Evolutionary conservation across 208 protist genomes (phyloP), one percentile per base, ranked within the genome.

Genomic region (Trichomonas vaginalis): DNA sequence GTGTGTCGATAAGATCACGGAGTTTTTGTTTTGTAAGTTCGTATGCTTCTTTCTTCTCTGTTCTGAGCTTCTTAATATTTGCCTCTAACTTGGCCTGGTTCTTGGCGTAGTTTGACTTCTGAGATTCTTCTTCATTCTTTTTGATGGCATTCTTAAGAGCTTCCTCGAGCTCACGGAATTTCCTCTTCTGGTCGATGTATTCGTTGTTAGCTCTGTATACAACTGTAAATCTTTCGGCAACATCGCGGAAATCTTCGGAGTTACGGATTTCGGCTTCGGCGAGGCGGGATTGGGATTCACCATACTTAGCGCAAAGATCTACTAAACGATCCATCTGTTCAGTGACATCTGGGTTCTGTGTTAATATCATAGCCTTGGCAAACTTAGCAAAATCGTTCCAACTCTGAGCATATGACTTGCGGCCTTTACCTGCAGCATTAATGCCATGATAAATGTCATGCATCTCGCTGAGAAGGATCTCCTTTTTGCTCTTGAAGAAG

Each of bases 191-290:
- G 6, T 23, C 32, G 40, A 42, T 39, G 45, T 92, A 92, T 12
- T 92, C 86, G 42, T 92, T 27, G 45, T 40, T 92, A 17, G 32
- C 86, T 35, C 86, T 42, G 86, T 51, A 92, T 39, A 92, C 86
- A 39, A 92, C 86, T 21, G 86, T 35, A 39, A 92, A 92, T 23
- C 86, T 48, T 92, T 92, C 86, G 40, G 46, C 45, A n/a, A 92
- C 86, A 92, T 92, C 86, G 35, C 86, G 39, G n/a, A 92, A 92
- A 92, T 92, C 86, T 39, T 92, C 86, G 6, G 86, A 40, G 17
- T 48, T 51, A 21, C 86, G 23, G 1, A 14, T 51, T 51, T 92
- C 86, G 42, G 42, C 86, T 39, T 48, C 8, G n/a, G 86, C 86
- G 15, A 92, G 45, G 15, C 45, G 12, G 40, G 1, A 15, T 3